Percentiles rank a stretch among this genome's conserved stretches.
Conservation (phyloP, 129 eudicot genomes). For the Flaveria sonorensis region DNA sequence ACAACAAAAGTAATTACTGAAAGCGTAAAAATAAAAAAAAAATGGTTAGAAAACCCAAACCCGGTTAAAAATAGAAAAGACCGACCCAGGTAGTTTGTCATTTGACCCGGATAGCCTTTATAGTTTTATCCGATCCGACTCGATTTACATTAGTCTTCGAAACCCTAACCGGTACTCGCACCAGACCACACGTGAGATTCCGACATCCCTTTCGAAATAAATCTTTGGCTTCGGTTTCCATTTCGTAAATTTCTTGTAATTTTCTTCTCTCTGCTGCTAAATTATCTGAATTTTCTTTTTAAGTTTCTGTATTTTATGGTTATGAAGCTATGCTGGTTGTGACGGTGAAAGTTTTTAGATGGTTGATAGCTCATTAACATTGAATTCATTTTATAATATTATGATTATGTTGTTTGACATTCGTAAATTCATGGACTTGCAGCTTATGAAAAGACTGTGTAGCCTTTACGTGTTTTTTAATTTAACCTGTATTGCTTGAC, state of each 20-base stretch:
- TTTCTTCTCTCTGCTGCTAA: conserved; percentile 20
- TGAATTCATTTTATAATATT: too few relatives aligned
- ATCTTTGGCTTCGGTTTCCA: conserved; percentile 2
- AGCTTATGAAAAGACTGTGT: background rate
- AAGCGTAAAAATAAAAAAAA: too few relatives aligned
- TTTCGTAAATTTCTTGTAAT: background rate
- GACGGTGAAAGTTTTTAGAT: conserved; percentile 1
- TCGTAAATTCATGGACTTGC: background rate
- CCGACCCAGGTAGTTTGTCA: conserved; percentile 8
- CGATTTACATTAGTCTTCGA: background rate
- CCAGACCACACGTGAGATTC: conserved; percentile 15
- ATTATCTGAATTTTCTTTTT: conserved; percentile 8
- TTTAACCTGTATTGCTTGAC: background rate
- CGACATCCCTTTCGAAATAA: conserved; percentile 19
- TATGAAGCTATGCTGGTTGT: background rate
- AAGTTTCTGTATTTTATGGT: background rate
- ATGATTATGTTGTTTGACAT: background rate
- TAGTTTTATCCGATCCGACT: background rate
- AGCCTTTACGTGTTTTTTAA: background rate
- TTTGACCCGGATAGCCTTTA: conserved; percentile 23
- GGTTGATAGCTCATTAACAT: background rate
- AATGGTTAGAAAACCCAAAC: background rate
- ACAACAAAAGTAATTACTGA: too few relatives aligned
- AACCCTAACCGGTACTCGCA: conserved; percentile 33
- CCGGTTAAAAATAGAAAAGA: background rate